These are phyloP conservation scores for Pichia sp. DNA, from an alignment of 1,139 yeast genomes.

Conservation along the genomic window DNA sequence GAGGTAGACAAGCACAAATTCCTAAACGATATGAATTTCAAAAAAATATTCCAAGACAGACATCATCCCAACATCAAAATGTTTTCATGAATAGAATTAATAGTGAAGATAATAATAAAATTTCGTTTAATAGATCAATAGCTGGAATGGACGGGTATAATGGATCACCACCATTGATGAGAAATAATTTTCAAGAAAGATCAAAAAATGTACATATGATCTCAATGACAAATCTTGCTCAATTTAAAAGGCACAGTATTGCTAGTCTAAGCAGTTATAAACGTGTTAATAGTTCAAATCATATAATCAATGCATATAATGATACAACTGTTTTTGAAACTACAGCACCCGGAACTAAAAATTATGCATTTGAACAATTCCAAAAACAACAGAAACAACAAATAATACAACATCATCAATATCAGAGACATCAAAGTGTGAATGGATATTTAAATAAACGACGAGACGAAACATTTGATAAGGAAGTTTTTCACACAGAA, in stretches of 20 bases:
- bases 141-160: not conserved
- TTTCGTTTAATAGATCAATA: not conserved
- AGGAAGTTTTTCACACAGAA: no score
- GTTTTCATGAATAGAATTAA: conserved; percentile 1
- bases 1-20: conserved; percentile 25
- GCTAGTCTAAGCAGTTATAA: conserved; percentile 4
- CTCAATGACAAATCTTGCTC: conserved; percentile 10
- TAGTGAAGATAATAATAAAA: no score
- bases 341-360: conserved; percentile 10
- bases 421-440: not conserved
- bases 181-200: conserved; percentile 1
- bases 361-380: conserved; percentile 4
- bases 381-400: not conserved
- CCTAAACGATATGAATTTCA: conserved; percentile 26
- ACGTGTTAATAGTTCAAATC: not conserved
- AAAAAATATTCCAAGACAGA: conserved; percentile 17
- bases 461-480: conserved; percentile 6
- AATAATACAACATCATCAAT: not conserved
- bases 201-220: not conserved
- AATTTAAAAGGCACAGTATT: conserved; percentile 21
- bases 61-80: conserved; percentile 10
- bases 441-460: no score
- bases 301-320: conserved; percentile 19
- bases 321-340: conserved; percentile 25
- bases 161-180: not conserved